phyloP scores from a whole-genome alignment of 2,329 filamentous ascomycete species.

The Fusarium nisikadoi region DNA sequence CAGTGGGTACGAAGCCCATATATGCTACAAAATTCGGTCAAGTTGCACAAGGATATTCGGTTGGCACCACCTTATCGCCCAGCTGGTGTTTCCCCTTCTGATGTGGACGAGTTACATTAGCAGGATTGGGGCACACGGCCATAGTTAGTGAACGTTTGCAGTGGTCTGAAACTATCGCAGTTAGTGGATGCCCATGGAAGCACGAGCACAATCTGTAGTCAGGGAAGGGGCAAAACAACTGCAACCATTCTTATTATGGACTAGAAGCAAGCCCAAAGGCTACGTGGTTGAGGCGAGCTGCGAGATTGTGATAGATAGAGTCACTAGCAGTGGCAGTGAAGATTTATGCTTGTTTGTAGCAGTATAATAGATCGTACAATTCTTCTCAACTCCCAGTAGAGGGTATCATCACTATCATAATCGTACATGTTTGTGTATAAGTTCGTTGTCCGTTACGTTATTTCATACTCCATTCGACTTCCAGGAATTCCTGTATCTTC shows the following conservation, averaged over 20 bases:
- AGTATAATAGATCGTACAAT: slow-evolving; percentile 20
- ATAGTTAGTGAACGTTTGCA: neutral
- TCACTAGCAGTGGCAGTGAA: slow-evolving; percentile 15
- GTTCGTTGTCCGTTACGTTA: neutral
- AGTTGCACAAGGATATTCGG: slow-evolving; percentile 40
- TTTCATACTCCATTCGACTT: neutral
- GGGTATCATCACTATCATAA: slow-evolving; percentile 38
- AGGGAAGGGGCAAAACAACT: too few species aligned
- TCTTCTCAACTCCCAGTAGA: slow-evolving; percentile 24
- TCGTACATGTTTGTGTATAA: slow-evolving; percentile 30
- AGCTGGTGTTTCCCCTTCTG: slow-evolving; percentile 36
- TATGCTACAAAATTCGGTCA: slow-evolving; percentile 29
- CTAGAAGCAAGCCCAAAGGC: neutral
- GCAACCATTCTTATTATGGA: neutral
- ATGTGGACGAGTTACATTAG: slow-evolving; percentile 52
- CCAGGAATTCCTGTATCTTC: slow-evolving; percentile 10
- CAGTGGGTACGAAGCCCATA: slow-evolving; percentile 8
- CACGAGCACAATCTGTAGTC: neutral
- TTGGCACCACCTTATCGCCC: slow-evolving; percentile 44
- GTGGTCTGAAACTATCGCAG: neutral
- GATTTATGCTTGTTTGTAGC: slow-evolving; percentile 11
- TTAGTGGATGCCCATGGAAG: too few species aligned
- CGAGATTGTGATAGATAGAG: slow-evolving; percentile 27
- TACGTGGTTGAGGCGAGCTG: slow-evolving; percentile 1
- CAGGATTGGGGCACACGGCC: neutral